Evolutionary conservation across 2,329 filamentous ascomycete species (phyloP).

Genomic region (Fusarium ramigenum): DNA sequence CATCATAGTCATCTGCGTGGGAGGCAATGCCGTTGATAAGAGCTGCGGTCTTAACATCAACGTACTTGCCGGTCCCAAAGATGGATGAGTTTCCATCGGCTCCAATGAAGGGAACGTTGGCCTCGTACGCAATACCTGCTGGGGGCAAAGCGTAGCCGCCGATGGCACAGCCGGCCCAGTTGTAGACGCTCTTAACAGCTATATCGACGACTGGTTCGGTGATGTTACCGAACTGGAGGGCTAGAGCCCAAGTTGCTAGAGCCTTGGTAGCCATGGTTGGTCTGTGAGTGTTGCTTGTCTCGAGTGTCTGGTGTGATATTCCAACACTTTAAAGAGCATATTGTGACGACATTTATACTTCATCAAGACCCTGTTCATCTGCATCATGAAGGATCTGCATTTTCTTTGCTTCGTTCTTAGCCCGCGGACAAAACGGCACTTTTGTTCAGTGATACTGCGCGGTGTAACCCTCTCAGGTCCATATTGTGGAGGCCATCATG

Average conservation of each 20-base stretch:
- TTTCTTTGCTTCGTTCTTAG: background rate
- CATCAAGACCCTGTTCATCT: fast-evolving
- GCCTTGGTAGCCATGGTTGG: background rate
- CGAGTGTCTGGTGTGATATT: background rate
- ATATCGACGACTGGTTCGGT: background rate
- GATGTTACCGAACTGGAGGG: constrained; percentile 1
- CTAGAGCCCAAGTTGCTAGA: background rate
- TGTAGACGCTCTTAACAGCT: background rate
- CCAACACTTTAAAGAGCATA: background rate
- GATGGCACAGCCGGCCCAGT: constrained; percentile 4
- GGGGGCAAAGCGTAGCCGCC: background rate
- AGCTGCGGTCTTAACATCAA: background rate
- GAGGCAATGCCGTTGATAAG: background rate
- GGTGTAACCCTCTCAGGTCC: background rate
- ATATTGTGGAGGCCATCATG: background rate
- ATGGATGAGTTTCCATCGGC: background rate
- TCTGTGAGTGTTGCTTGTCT: too few species aligned
- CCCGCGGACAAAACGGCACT: background rate
- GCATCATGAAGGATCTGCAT: background rate
- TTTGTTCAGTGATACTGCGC: background rate
- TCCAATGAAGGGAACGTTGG: background rate
- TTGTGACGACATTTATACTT: background rate
- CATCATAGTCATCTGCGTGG: background rate
- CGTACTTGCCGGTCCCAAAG: background rate
- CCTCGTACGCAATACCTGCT: background rate